Conservation (phyloP, 768 basidiomycete genomes). For the Lactarius trivialis region DNA sequence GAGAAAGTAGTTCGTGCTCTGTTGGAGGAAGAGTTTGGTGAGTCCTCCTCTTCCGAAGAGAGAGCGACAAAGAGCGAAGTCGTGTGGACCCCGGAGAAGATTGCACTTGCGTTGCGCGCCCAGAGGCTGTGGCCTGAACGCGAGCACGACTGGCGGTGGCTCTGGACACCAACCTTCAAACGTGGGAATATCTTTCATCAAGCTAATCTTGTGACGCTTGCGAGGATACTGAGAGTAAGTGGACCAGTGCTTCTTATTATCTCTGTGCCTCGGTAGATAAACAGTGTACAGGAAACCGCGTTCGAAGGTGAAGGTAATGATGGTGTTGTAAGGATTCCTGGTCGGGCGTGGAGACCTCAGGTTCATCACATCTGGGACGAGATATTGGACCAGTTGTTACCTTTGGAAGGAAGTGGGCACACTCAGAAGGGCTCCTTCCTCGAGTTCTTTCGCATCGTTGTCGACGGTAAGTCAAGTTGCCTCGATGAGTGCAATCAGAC, state of each 20-base stretch:
- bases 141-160: constrained; percentile 51
- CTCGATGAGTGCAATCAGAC: neutral
- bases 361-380: constrained; percentile 89
- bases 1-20: constrained; percentile 49
- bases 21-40: constrained; percentile 47
- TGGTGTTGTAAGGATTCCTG: constrained; percentile 41
- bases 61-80: constrained; percentile 27
- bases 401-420: constrained; percentile 34
- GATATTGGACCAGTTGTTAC: constrained; percentile 70
- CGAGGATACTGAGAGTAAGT: constrained; percentile 72
- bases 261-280: neutral
- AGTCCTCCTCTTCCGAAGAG: constrained; percentile 21
- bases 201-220: constrained; percentile 66
- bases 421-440: constrained; percentile 59
- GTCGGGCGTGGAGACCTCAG: constrained; percentile 78
- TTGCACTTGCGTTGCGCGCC: constrained; percentile 70
- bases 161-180: constrained; percentile 72
- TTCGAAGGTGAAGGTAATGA: constrained; percentile 57
- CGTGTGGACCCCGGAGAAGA: constrained; percentile 82
- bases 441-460: constrained; percentile 86
- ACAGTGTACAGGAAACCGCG: constrained; percentile 22
- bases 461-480: constrained; percentile 65
- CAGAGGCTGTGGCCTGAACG: constrained; percentile 53
- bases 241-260: neutral
- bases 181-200: constrained; percentile 58